Evolutionary conservation across 2,329 filamentous ascomycete species (phyloP).

Genomic region (Tympanopsis confertula): DNA sequence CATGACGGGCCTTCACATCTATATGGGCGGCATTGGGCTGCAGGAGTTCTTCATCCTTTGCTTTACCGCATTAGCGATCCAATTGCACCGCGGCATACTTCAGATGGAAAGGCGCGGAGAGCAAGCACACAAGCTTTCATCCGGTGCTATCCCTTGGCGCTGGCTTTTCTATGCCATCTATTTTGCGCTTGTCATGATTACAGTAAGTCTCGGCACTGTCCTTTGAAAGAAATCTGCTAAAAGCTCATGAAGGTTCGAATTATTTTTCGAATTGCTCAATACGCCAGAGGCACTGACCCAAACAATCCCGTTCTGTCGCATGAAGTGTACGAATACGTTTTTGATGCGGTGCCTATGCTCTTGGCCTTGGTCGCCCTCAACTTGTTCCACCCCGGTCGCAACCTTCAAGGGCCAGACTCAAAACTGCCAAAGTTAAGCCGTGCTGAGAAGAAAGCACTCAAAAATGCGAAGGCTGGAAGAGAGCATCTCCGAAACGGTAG

Average conservation of each 20-base stretch:
- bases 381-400: conserved; percentile 20
- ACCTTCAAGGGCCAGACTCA: conserved; percentile 15
- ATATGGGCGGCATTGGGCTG: conserved; percentile 39
- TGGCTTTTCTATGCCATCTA: conserved; percentile 18
- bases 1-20: conserved; percentile 26
- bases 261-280: conserved; percentile 40
- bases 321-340: conserved; percentile 16
- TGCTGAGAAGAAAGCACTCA: not conserved
- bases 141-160: conserved; percentile 8
- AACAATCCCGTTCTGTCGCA: conserved; percentile 12
- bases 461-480: no score
- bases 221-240: not conserved
- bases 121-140: conserved; percentile 1
- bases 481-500: no score
- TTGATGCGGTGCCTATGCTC: conserved; percentile 26
- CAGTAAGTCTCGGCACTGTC: conserved; percentile 9
- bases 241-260: conserved; percentile 26
- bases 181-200: conserved; percentile 20
- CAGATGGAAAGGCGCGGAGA: conserved; percentile 5
- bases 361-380: conserved; percentile 20
- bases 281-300: conserved; percentile 24
- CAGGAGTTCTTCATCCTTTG: conserved; percentile 36
- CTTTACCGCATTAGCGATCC: conserved; percentile 26
- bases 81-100: conserved; percentile 20
- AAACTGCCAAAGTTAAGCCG: conserved; percentile 11